A percentile compares a stretch with the other conserved stretches of the same genome.
Evolutionary conservation across 805 yeast genomes (phyloP).

Genomic region (Lachancea sp.): DNA sequence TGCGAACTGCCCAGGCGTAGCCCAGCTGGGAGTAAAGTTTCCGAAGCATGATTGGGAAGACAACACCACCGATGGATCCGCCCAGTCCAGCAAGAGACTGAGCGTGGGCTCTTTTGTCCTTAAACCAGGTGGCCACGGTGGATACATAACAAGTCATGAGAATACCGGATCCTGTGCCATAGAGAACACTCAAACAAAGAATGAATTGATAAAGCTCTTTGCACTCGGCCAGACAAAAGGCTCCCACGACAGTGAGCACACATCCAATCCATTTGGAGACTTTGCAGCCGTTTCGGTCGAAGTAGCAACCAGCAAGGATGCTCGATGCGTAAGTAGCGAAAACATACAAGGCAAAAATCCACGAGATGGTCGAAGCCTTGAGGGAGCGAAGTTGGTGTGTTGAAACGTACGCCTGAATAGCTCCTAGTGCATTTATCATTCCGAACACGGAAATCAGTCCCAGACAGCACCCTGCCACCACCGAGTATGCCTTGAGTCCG

Average conservation of each 20-base stretch:
- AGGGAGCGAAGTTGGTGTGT: conserved; percentile 43
- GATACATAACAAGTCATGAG: conserved; percentile 41
- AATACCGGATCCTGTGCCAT: conserved; percentile 41
- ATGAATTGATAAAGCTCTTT: conserved; percentile 44
- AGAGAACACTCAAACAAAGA: conserved; percentile 43
- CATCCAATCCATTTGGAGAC: conserved; percentile 36
- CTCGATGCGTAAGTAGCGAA: conserved; percentile 29
- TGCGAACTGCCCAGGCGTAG: conserved; percentile 48
- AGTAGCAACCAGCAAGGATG: conserved; percentile 40
- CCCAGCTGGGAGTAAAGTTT: conserved; percentile 39
- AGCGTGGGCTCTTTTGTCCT: conserved; percentile 39
- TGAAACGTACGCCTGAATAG: conserved; percentile 52
- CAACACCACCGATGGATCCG: conserved; percentile 46
- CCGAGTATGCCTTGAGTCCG: conserved; percentile 46
- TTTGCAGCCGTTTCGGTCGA: conserved; percentile 41
- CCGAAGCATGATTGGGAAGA: conserved; percentile 41
- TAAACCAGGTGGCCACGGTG: conserved; percentile 41
- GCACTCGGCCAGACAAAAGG: conserved; percentile 41
- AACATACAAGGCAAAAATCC: conserved; percentile 44
- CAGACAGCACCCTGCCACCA: conserved; percentile 49
- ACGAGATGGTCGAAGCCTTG: conserved; percentile 43
- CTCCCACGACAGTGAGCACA: conserved; percentile 33
- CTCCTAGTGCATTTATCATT: conserved; percentile 51
- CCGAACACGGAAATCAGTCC: conserved; percentile 53
- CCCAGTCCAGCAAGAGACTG: conserved; percentile 44